Evolutionary conservation across 345 rosid species (phyloP).

Genomic region (Euphorbia lathyris): DNA sequence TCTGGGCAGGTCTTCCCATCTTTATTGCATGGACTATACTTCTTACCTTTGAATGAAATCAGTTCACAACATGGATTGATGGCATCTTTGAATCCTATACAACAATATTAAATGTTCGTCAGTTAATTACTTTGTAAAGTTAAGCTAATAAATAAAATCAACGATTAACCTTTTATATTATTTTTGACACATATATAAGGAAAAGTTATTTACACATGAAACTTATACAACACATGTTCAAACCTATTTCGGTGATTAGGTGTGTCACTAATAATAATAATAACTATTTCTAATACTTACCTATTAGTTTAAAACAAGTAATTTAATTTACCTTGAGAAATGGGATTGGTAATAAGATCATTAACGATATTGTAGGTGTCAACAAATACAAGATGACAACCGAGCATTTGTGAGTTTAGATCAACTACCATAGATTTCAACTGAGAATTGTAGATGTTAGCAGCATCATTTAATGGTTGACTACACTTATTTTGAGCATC

Average conservation of each 20-base stretch:
- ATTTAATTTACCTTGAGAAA: neutral
- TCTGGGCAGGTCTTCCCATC: neutral
- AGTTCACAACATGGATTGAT: conserved; percentile 1
- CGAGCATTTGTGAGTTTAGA: conserved; percentile 23
- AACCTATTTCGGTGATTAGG: too few relatives aligned
- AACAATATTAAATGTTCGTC: too few relatives aligned
- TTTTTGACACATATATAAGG: too few relatives aligned
- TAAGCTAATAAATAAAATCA: too few relatives aligned
- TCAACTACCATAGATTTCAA: conserved; percentile 21
- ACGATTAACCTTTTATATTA: too few relatives aligned
- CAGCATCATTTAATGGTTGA: conserved; percentile 39
- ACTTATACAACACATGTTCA: too few relatives aligned
- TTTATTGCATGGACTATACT: neutral
- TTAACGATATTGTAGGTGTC: conserved; percentile 43
- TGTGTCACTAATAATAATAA: too few relatives aligned
- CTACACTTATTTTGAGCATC: conserved; percentile 14
- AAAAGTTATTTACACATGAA: too few relatives aligned
- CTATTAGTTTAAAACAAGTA: too few relatives aligned
- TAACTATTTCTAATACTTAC: too few relatives aligned
- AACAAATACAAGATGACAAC: conserved; percentile 34
- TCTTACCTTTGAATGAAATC: conserved; percentile 10
- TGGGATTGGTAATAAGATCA: conserved; percentile 39
- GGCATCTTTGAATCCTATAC: conserved; percentile 16
- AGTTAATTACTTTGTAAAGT: too few relatives aligned
- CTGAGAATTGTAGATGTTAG: conserved; percentile 42